Conservation (phyloP, 805 yeast species). For the Starmerella riodocensis region DNA sequence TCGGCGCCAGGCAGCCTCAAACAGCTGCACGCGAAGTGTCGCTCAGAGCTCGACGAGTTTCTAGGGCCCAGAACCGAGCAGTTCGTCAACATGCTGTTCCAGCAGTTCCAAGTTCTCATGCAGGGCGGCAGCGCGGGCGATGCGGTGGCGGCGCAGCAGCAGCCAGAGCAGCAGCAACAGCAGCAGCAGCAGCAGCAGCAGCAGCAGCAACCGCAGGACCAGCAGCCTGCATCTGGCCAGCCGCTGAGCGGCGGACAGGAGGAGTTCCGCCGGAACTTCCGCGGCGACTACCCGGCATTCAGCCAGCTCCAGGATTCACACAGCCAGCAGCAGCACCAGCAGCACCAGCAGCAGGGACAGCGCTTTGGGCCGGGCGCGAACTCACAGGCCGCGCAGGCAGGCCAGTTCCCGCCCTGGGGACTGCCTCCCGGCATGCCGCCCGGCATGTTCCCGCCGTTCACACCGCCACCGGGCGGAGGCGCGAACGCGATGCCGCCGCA, state of each 20-base stretch:
- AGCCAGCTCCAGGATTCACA: neutral
- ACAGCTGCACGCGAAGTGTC: constrained; percentile 27
- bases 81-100: constrained; percentile 29
- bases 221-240: neutral
- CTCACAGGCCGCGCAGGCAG: constrained; percentile 1
- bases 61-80: constrained; percentile 25
- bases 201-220: neutral
- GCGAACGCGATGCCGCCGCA: neutral
- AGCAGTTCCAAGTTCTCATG: constrained; percentile 21
- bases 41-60: constrained; percentile 32
- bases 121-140: neutral
- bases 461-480: too few species aligned
- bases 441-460: neutral
- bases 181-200: constrained; percentile 1
- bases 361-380: neutral
- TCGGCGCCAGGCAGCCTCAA: constrained; percentile 28
- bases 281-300: constrained; percentile 5
- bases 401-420: neutral
- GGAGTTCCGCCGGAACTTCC: constrained; percentile 23
- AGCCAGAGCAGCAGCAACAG: neutral
- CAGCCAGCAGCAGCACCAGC: constrained; percentile 5
- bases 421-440: constrained; percentile 1
- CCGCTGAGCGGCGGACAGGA: constrained; percentile 21
- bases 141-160: neutral
- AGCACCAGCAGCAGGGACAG: neutral